Evolutionary conservation across 176 grass and related monocot genomes (phyloP), one percentile per base, ranked within the genome.

Genomic region (Pontederia crassipes): DNA sequence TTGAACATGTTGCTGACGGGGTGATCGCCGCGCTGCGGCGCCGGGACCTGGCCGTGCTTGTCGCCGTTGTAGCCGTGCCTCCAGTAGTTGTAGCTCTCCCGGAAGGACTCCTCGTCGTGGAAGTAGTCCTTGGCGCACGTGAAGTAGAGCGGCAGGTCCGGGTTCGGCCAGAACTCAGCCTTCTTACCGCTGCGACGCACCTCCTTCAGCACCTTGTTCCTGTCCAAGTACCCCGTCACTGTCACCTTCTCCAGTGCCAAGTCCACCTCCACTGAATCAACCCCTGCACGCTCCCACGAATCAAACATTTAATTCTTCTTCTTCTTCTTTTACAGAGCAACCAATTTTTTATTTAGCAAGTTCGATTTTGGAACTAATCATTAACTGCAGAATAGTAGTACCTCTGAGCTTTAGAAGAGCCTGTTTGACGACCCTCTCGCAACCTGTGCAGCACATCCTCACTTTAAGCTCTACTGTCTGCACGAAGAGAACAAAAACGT

Each of bases 31-130:
- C 94, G 88, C 29, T 67, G 77, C 3, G 69, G 77, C 53, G 49
- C 65, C 11, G 75, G 79, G 57, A 82, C 61, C 11, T 78, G 78
- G 3, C 76, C 70, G 47, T 95, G 89, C 13, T 58, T 78, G 74
- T 99, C 94, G 54, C 85, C 85, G 71, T 93, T 93, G 75, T 98
- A 98, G 48, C 94, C 88, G 65, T 98, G 94, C 48, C 78, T 71
- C 55, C 66, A 80, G 72, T 82, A 88, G 66, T 88, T 95, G 78
- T 82, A 88, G 69, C 67, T 89, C 58, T 70, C 74, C 11, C 88
- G 74, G 75, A 83, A 98, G 0, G 94, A 93, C 57, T 93, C 85
- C 57, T 93, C 84, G 68, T 98, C 85, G 56, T 78, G 75, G 78
- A 85, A 88, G 78, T 85, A 95, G 72, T 75, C 55, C 62, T 67